Evolutionary conservation across 148 eudicot genomes (phyloP), one percentile per base, ranked within the genome.

Genomic region (Fagopyrum esculentum): DNA sequence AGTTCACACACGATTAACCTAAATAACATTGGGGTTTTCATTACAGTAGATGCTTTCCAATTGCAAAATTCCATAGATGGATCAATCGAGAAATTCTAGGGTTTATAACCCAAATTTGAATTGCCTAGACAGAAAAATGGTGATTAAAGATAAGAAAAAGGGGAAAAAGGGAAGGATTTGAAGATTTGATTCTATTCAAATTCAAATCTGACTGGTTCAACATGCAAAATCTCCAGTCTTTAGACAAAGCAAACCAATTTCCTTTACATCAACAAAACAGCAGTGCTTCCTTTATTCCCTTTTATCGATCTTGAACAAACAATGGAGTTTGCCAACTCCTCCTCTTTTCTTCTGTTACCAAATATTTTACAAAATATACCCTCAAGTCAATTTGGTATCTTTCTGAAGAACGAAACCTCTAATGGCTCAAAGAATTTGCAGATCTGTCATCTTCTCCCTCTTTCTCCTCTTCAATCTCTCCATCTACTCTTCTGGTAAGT

Each of bases 401-500:
- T 48, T 48, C 51, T 35, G 51, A 11, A 48, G 5, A 48, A 48
- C 11, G 4, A 48, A 6, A 11, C 51, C 9, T 48, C 51, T 35
- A 35, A 84, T 92, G 97, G 86, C 89, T 78, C 15, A 69, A 72
- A 61, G 59, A 73, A 70, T 80, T 75, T 80, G 82, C 22, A 54
- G 74, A 47, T 59, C 52, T 75, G 72, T 82, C 74, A 77, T 81
- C 81, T 72, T 49, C 6, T 49, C 9, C 52, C 12, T 86, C 54
- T 59, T 78, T 72, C 76, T 88, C 63, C 69, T 84, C 50, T 74
- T 75, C 64, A 17, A 78, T 60, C 83, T 76, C 74, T 60, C 66
- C 75, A 54, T 84, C 82, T 84, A 73, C 83, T 72, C 78, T 74
- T 80, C 86, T 73, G 92, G 94, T 89, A 77, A 73, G 87, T 80